Conservation (phyloP, 352 stramenopile species). For the Phytophthora fragariae region DNA sequence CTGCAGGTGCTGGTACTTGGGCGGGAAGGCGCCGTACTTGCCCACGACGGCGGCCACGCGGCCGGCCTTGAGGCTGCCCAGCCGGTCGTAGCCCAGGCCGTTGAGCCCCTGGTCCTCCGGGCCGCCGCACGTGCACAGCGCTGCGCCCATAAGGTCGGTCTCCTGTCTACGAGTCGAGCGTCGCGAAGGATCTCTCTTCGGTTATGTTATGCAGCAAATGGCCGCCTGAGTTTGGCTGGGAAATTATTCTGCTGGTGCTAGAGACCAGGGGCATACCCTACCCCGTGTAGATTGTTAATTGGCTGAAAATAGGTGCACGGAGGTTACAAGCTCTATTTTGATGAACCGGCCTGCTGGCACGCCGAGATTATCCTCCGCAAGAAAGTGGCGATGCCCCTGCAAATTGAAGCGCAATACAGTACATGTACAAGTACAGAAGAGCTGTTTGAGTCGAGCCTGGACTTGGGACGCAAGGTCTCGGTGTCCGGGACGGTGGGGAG, state of each 20-base stretch:
- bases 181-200: slow-evolving; percentile 32
- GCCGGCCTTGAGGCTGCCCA: slow-evolving; percentile 39
- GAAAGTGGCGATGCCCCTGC: no score
- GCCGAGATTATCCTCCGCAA: not conserved
- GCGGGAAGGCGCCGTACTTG: slow-evolving; percentile 45
- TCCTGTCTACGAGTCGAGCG: not conserved
- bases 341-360: no score
- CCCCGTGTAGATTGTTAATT: not conserved
- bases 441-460: no score
- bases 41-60: slow-evolving; percentile 39
- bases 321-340: not conserved
- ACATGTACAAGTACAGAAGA: no score
- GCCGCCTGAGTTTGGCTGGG: slow-evolving; percentile 17
- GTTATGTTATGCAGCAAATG: slow-evolving; percentile 25
- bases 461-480: not conserved
- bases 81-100: slow-evolving; percentile 49
- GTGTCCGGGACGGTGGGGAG: no score
- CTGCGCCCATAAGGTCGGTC: slow-evolving; percentile 48
- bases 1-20: slow-evolving; percentile 44
- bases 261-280: not conserved
- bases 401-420: no score
- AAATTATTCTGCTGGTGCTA: not conserved
- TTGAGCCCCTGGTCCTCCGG: slow-evolving; percentile 54
- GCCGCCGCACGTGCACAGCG: slow-evolving; percentile 58
- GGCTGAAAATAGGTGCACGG: not conserved